Conservation (phyloP, 164 flowering plant genomes). For the Nymphaea thermarum region DNA sequence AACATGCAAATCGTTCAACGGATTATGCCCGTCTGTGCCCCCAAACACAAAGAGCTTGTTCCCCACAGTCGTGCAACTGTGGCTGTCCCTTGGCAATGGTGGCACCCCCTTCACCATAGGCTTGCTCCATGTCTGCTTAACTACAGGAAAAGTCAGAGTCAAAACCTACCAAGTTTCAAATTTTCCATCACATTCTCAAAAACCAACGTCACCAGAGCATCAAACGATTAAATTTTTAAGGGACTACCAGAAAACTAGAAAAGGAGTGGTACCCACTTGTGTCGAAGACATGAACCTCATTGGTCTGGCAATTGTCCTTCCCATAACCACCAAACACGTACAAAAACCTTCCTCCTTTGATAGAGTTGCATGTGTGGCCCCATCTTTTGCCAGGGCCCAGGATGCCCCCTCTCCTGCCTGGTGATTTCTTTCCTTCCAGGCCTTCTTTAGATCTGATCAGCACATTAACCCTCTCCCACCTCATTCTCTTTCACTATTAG, state of each 20-base stretch:
- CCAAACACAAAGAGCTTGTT: conserved; percentile 87
- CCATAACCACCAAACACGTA: conserved; percentile 95
- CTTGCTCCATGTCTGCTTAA: conserved; percentile 61
- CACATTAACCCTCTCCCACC: conserved; percentile 25
- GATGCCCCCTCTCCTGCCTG: conserved; percentile 16
- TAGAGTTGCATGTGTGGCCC: conserved; percentile 94
- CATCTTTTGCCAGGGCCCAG: conserved; percentile 84
- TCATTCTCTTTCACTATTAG: conserved; percentile 9
- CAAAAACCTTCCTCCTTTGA: conserved; percentile 69
- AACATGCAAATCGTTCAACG: conserved; percentile 78
- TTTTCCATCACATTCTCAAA: background rate
- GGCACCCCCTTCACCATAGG: conserved; percentile 64
- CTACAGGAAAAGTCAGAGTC: conserved; percentile 23
- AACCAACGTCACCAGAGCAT: background rate
- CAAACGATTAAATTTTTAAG: background rate
- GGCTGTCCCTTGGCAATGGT: conserved; percentile 89
- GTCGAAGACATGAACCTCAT: conserved; percentile 85
- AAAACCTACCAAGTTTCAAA: conserved; percentile 1
- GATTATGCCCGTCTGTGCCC: conserved; percentile 87
- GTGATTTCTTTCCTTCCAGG: conserved; percentile 19
- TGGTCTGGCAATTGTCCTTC: conserved; percentile 70
- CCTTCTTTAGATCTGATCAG: conserved; percentile 11
- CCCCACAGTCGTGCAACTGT: conserved; percentile 79
- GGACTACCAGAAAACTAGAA: background rate
- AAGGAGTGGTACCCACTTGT: conserved; percentile 29